Evolutionary conservation across 2,329 filamentous ascomycete species (phyloP).

Genomic region (Microsporum ferrugineum): DNA sequence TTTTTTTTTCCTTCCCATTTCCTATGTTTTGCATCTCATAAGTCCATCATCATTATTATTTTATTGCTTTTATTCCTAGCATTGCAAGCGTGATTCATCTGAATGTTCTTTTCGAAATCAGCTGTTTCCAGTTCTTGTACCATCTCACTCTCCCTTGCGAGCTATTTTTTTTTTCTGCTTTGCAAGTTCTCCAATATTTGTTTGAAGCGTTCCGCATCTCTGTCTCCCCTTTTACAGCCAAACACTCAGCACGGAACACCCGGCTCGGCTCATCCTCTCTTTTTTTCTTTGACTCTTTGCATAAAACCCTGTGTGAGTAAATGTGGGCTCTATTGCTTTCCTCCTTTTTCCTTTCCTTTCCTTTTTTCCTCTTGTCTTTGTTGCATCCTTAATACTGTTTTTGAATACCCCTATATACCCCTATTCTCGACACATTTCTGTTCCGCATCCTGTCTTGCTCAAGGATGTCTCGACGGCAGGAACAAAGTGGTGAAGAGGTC

Average conservation of each 20-base stretch:
- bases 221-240: neutral
- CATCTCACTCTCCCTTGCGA: conserved; percentile 16
- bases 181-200: conserved; percentile 16
- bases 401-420: conserved; percentile 12
- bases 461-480: neutral
- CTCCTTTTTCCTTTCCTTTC: neutral
- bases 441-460: neutral
- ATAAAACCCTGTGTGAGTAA: conserved; percentile 9
- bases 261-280: conserved; percentile 14
- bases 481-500: conserved; percentile 6
- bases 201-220: conserved; percentile 4
- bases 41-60: conserved; percentile 7
- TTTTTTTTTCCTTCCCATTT: conserved; percentile 15
- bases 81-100: conserved; percentile 38
- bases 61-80: conserved; percentile 26
- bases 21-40: conserved; percentile 20
- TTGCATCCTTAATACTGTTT: conserved; percentile 7
- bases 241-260: conserved; percentile 3
- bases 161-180: conserved; percentile 14
- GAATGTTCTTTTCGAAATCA: conserved; percentile 11
- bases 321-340: conserved; percentile 5
- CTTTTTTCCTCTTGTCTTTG: conserved; percentile 5
- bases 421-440: conserved; percentile 9
- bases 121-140: conserved; percentile 4
- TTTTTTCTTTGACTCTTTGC: conserved; percentile 26